phyloP scores from a whole-genome alignment of 495 filamentous ascomycete genomes.

The Copromyces sp. region DNA sequence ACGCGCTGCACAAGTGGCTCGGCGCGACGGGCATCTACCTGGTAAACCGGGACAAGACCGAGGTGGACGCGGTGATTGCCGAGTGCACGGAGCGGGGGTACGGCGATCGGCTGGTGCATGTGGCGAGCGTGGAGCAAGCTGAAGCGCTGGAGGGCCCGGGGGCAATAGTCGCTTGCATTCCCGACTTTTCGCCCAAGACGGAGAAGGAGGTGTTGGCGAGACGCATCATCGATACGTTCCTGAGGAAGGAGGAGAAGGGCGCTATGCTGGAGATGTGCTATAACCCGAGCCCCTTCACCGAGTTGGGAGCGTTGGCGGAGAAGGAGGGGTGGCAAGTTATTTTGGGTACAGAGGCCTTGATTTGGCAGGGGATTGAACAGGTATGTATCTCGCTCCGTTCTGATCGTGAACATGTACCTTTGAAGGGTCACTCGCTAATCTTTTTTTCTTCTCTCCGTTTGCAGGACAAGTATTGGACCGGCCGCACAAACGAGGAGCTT shows the following conservation, averaged over 20 bases:
- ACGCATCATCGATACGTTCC: slow-evolving; percentile 44
- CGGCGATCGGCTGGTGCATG: slow-evolving; percentile 41
- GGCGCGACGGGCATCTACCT: slow-evolving; percentile 57
- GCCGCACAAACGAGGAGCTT: slow-evolving; percentile 40
- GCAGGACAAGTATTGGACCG: slow-evolving; percentile 51
- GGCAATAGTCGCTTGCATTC: slow-evolving; percentile 56
- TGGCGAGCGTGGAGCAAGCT: slow-evolving; percentile 47
- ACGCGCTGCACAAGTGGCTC: slow-evolving; percentile 56
- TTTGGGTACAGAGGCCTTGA: slow-evolving; percentile 58
- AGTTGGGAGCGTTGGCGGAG: slow-evolving; percentile 46
- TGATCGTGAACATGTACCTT: not conserved
- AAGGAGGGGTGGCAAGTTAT: slow-evolving; percentile 58
- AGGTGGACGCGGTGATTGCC: slow-evolving; percentile 52
- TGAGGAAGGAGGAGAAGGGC: slow-evolving; percentile 44
- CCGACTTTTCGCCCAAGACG: slow-evolving; percentile 56
- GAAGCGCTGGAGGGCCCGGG: slow-evolving; percentile 44
- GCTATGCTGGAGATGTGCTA: slow-evolving; percentile 75
- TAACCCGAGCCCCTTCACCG: slow-evolving; percentile 57
- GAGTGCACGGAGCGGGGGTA: slow-evolving; percentile 45
- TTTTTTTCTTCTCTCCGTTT: not conserved
- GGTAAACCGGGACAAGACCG: slow-evolving; percentile 52
- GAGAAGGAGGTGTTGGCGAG: slow-evolving; percentile 47
- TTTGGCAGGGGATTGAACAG: slow-evolving; percentile 69
- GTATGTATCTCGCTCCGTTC: slow-evolving; percentile 6
- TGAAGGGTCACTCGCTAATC: not conserved